A percentile compares a stretch with the other conserved stretches of the same genome.
Conservation (phyloP, 1,139 yeast genomes). For the Oligophagozyma castellii region DNA sequence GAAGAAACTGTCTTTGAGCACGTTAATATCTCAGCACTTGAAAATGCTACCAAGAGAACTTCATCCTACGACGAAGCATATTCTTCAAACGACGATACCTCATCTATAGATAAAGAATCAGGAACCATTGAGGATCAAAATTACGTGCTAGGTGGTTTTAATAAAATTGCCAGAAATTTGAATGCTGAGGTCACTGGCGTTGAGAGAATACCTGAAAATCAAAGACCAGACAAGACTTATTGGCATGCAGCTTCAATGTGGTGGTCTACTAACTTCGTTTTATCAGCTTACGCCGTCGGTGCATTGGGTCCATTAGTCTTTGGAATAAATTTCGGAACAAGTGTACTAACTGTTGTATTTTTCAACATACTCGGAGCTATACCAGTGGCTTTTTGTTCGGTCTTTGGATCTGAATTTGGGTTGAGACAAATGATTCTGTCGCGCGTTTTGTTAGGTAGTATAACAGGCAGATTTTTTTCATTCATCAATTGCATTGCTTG, state of each 20-base stretch:
- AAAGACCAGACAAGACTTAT: slow-evolving; percentile 39
- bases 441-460: slow-evolving; percentile 65
- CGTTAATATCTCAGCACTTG: too few relatives aligned
- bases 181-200: slow-evolving; percentile 37
- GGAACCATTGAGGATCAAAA: neutral
- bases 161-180: slow-evolving; percentile 1
- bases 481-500: slow-evolving; percentile 72
- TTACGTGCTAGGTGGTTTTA: neutral
- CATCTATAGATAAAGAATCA: too few relatives aligned
- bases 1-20: too few relatives aligned
- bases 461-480: slow-evolving; percentile 65
- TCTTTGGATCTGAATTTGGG: slow-evolving; percentile 78
- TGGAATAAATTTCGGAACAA: slow-evolving; percentile 50
- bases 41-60: too few relatives aligned
- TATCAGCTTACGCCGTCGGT: slow-evolving; percentile 77
- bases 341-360: slow-evolving; percentile 49
- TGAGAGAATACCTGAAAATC: slow-evolving; percentile 33
- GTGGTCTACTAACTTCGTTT: slow-evolving; percentile 83
- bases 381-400: slow-evolving; percentile 77
- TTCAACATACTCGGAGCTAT: slow-evolving; percentile 60
- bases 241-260: slow-evolving; percentile 77
- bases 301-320: slow-evolving; percentile 50
- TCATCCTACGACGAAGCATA: too few relatives aligned
- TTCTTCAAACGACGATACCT: too few relatives aligned
- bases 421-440: slow-evolving; percentile 81